phyloP scores from a whole-genome alignment of 1,284 basidiomycete species.

The Trichosporon coremiiforme region DNA sequence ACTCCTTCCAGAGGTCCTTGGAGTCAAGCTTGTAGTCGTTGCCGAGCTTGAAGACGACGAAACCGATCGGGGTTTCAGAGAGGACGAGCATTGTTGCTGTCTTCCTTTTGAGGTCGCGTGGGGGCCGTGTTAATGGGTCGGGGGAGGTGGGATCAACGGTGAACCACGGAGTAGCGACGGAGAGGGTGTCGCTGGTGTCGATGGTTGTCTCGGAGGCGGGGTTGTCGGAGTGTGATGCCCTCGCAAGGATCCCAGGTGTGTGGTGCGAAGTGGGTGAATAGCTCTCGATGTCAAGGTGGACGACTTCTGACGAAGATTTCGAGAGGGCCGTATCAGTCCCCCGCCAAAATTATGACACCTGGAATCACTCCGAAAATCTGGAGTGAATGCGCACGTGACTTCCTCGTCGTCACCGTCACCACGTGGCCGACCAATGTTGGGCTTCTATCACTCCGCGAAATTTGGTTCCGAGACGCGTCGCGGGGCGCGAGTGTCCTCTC shows the following conservation, averaged over 20 bases:
- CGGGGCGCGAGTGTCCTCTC: background rate
- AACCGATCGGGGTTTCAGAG: constrained; percentile 63
- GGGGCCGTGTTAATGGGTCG: background rate
- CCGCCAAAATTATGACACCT: constrained; percentile 22
- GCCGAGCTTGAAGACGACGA: constrained; percentile 95
- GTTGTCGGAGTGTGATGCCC: constrained; percentile 11
- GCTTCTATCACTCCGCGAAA: background rate
- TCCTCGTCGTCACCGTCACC: background rate
- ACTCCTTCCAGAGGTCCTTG: constrained; percentile 86
- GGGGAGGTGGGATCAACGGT: background rate
- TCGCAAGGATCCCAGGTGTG: constrained; percentile 3
- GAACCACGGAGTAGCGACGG: background rate
- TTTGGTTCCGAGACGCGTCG: constrained; percentile 22
- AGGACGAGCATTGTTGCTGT: constrained; percentile 57
- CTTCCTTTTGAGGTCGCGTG: background rate
- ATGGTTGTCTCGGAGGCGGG: background rate
- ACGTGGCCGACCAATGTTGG: background rate
- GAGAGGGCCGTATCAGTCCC: background rate
- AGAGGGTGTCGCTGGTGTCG: background rate
- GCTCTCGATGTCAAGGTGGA: constrained; percentile 16
- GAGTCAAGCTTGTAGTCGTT: constrained; percentile 85
- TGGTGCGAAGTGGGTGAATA: constrained; percentile 16
- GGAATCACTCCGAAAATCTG: background rate
- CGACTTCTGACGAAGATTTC: constrained; percentile 19
- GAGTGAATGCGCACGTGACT: constrained; percentile 9